Percentiles rank a stretch among this genome's conserved stretches.
phyloP scores from a whole-genome alignment of 257 asterid genomes.

The Henckelia pumila region DNA sequence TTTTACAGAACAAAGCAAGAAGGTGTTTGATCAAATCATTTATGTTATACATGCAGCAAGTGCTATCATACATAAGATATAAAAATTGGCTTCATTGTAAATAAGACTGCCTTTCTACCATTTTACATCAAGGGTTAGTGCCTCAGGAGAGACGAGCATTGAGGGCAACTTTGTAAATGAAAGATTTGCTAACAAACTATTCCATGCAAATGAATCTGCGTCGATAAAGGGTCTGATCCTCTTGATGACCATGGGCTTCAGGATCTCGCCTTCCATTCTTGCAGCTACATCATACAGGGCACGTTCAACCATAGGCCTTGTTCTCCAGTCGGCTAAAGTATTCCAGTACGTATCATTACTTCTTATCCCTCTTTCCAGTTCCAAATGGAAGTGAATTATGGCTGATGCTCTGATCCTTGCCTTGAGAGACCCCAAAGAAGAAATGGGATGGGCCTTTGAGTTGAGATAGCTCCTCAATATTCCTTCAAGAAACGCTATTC shows the following conservation, averaged over 20 bases:
- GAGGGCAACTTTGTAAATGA: slow-evolving; percentile 78
- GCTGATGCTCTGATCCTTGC: slow-evolving; percentile 44
- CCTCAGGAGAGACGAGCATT: slow-evolving; percentile 60
- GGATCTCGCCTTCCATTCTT: slow-evolving; percentile 45
- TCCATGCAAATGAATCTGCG: slow-evolving; percentile 62
- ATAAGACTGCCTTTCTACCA: slow-evolving; percentile 46
- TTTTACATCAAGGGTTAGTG: slow-evolving; percentile 75
- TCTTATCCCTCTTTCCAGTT: slow-evolving; percentile 52
- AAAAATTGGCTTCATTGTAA: slow-evolving; percentile 2
- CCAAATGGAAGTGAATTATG: slow-evolving; percentile 67
- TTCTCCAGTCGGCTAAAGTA: slow-evolving; percentile 77
- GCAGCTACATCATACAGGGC: slow-evolving; percentile 60
- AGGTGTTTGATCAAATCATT: slow-evolving; percentile 16
- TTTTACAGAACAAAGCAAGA: slow-evolving; percentile 25
- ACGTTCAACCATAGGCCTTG: slow-evolving; percentile 64
- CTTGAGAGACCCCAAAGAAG: slow-evolving; percentile 39
- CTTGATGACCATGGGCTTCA: slow-evolving; percentile 56
- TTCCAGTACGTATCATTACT: slow-evolving; percentile 65
- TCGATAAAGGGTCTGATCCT: slow-evolving; percentile 49
- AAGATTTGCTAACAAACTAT: slow-evolving; percentile 64
- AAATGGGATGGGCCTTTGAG: slow-evolving; percentile 25
- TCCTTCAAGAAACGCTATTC: slow-evolving; percentile 45
- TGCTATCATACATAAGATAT: slow-evolving; percentile 9
- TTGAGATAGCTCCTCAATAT: slow-evolving; percentile 35
- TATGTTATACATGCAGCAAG: slow-evolving; percentile 21